These are phyloP conservation scores for Penicillium olsonii DNA, from an alignment of 2,329 filamentous ascomycete genomes.

Conservation along the genomic window DNA sequence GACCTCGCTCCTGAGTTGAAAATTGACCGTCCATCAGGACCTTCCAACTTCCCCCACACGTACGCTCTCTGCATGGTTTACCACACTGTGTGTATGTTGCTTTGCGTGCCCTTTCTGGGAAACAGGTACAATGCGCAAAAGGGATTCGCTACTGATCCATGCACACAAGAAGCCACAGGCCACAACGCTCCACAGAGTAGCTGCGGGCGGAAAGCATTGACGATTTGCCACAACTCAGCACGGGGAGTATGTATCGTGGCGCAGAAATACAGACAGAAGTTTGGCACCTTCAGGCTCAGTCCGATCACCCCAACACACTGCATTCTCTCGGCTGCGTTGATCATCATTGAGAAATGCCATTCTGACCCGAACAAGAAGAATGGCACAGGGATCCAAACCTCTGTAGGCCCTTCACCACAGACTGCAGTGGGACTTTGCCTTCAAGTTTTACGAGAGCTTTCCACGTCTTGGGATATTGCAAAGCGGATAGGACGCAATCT, in stretches of 20 bases:
- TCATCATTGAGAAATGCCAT: conserved; percentile 25
- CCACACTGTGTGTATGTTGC: conserved; percentile 35
- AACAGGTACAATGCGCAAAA: neutral
- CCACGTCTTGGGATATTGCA: conserved; percentile 25
- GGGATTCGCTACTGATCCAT: neutral
- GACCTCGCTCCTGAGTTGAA: conserved; percentile 34
- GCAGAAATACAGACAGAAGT: conserved; percentile 35
- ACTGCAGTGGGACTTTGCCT: conserved; percentile 18
- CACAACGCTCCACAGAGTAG: neutral
- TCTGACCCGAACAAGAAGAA: neutral
- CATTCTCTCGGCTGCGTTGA: conserved; percentile 35
- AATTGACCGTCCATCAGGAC: conserved; percentile 25
- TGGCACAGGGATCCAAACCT: neutral
- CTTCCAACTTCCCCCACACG: conserved; percentile 28
- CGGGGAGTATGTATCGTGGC: conserved; percentile 27
- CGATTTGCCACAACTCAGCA: conserved; percentile 24
- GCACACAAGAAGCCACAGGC: neutral
- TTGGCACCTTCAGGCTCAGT: conserved; percentile 37
- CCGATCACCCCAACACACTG: conserved; percentile 41
- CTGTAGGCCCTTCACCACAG: conserved; percentile 9
- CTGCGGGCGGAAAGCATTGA: conserved; percentile 10
- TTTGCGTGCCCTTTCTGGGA: conserved; percentile 32
- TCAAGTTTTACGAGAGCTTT: conserved; percentile 21
- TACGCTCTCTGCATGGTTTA: conserved; percentile 40
- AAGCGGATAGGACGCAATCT: conserved; percentile 24